phyloP scores from a whole-genome alignment of 2,329 filamentous ascomycete genomes.

The Phaeoacremonium minimum region DNA sequence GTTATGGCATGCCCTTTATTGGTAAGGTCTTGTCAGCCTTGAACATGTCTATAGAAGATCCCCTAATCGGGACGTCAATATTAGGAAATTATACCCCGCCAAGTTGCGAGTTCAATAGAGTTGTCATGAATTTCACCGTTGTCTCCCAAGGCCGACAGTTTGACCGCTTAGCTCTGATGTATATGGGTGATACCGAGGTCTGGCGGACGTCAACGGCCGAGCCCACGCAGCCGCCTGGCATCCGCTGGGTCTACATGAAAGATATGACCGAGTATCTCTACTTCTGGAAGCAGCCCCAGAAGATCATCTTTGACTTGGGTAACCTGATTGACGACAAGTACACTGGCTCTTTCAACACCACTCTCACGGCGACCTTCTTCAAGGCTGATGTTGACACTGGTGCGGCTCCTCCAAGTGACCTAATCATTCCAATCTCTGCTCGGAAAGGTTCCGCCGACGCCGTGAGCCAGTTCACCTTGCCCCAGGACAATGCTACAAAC shows the following conservation, averaged over 20 bases:
- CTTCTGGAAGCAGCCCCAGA: conserved; percentile 66
- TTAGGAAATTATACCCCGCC: conserved; percentile 63
- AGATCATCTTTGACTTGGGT: conserved; percentile 74
- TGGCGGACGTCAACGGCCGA: conserved; percentile 82
- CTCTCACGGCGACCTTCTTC: conserved; percentile 70
- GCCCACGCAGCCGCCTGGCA: conserved; percentile 60
- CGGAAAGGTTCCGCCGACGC: conserved; percentile 41
- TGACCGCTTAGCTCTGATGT: conserved; percentile 73
- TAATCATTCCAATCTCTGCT: conserved; percentile 65
- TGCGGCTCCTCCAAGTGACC: conserved; percentile 48
- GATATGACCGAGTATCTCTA: conserved; percentile 70
- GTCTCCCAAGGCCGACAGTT: conserved; percentile 68
- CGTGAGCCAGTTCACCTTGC: conserved; percentile 65
- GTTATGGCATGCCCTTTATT: conserved; percentile 70
- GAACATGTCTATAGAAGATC: background rate
- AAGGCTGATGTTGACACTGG: conserved; percentile 34
- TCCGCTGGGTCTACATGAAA: conserved; percentile 73
- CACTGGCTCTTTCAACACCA: conserved; percentile 70
- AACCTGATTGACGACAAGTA: conserved; percentile 69
- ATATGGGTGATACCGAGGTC: conserved; percentile 72
- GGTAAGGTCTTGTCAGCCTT: conserved; percentile 39
- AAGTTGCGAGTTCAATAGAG: conserved; percentile 65
- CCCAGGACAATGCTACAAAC: conserved; percentile 55
- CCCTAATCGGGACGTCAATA: no score
- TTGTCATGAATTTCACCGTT: conserved; percentile 73